Evolutionary conservation across 2,329 filamentous ascomycete genomes (phyloP).

Genomic region (Ascochyta clinopodiicola): DNA sequence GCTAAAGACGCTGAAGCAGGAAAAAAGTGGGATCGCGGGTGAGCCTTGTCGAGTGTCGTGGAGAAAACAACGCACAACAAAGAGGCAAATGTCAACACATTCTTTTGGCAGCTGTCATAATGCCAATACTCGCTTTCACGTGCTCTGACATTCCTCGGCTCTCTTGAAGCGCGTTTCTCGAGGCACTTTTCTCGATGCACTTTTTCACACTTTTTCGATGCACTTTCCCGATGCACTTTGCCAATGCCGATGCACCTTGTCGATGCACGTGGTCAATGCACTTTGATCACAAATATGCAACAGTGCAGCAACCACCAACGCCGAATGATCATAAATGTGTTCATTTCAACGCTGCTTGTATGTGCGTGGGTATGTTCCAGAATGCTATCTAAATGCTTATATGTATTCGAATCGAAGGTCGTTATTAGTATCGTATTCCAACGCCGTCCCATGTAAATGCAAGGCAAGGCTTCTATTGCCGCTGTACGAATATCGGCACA

Average conservation of each 20-base stretch:
- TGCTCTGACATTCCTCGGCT: not conserved
- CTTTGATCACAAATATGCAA: not conserved
- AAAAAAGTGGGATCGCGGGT: not conserved
- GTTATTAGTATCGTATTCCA: slow-evolving; percentile 5
- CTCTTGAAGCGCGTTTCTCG: not conserved
- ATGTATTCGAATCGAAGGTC: slow-evolving; percentile 7
- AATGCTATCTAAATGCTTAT: slow-evolving; percentile 3
- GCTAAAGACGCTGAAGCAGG: not conserved
- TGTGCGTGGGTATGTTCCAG: not conserved
- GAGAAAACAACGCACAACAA: slow-evolving; percentile 1
- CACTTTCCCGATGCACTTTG: not conserved
- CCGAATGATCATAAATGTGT: not conserved
- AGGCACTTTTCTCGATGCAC: not conserved
- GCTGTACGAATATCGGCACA: slow-evolving; percentile 40
- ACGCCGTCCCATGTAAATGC: slow-evolving; percentile 2
- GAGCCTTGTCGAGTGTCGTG: not conserved
- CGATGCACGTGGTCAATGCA: not conserved
- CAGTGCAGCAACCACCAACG: not conserved
- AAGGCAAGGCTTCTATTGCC: slow-evolving; percentile 1
- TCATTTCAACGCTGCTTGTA: slow-evolving; percentile 1
- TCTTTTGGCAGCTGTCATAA: slow-evolving; percentile 3
- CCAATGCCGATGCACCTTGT: no score
- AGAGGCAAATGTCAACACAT: slow-evolving; percentile 7
- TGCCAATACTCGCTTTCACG: slow-evolving; percentile 3
- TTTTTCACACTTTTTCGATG: not conserved